Base-by-base conservation (phyloP, 129 eudicot species). In the Saposhnikovia divaricata region DNA sequence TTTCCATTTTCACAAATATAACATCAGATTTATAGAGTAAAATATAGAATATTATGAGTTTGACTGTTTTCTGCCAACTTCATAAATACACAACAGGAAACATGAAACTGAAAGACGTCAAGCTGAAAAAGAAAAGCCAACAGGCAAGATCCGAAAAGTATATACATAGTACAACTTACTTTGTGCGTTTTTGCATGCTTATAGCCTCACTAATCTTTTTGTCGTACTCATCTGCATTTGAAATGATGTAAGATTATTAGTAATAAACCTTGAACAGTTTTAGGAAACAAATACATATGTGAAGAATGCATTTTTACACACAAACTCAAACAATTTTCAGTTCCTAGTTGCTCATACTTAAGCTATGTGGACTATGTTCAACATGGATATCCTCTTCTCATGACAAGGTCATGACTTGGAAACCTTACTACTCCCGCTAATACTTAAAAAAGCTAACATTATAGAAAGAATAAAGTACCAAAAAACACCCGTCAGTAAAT, bases 191-290 rank as follows among this genome's bases (percentile, higher is more conserved):
- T 72, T 85, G 72, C 75, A 90, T 85, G 48, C 55, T 74, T 43
- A 74, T 74, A 61, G 96, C 98, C 72, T 90, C 91, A 16, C 81
- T 77, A 79, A 95, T 90, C 73, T 82, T 88, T 86, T 80, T 86
- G 83, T 90, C 97, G 75, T 84, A 90, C 37, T 84, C 92, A 79
- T 89, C 98, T 92, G 94, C 86, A 86, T 63, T 40, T 40, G 44
- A 47, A 14, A 45, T 6, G 74, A 59, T 39, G 63, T 75, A 39
- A 48, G 2, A 27, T 65, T 69, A 13, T 59, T 44, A 76, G 75
- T 51, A 80, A 9, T 1, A 81, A 53, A 48, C 11, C 18, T 7
- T 40, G 34, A 72, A 48, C 40, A 50, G 61, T 28, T 79, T 66
- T 59, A 78, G 57, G 70, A 63, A 79, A 65, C 42, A 39, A 7